A percentile compares a stretch with the other conserved stretches of the same genome.
These are phyloP conservation scores for Sporothrix curviconia DNA, from an alignment of 2,329 filamentous ascomycete genomes.

Conservation along the genomic window DNA sequence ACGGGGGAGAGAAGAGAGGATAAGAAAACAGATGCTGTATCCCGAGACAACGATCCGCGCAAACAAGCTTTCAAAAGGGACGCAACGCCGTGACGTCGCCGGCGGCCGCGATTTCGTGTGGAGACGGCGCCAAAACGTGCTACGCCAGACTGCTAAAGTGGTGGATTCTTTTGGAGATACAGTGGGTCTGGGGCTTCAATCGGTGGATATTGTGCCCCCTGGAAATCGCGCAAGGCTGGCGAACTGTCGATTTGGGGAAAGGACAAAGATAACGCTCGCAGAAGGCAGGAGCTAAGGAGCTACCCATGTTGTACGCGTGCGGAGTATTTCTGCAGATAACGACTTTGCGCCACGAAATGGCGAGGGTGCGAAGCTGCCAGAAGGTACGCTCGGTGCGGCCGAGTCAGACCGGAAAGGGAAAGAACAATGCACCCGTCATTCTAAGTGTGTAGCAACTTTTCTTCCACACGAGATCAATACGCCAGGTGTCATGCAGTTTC, in stretches of 20 bases:
- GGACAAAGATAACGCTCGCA: no score
- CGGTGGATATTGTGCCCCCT: not conserved
- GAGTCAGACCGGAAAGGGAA: not conserved
- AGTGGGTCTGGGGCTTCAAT: not conserved
- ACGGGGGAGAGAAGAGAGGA: no score
- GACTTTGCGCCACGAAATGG: conserved; percentile 1
- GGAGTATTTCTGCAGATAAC: not conserved
- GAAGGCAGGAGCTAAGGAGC: not conserved
- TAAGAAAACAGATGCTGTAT: no score
- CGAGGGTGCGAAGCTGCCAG: not conserved
- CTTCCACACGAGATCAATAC: no score
- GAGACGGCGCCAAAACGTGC: not conserved
- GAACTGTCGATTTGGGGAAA: not conserved
- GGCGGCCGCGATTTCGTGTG: not conserved
- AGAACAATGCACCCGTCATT: no score
- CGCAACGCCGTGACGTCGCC: not conserved
- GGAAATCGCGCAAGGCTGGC: conserved; percentile 5
- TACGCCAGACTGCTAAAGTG: no score
- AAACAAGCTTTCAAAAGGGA: not conserved
- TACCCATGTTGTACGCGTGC: no score
- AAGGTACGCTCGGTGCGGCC: not conserved
- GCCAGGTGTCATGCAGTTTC: no score
- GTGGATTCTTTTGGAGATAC: not conserved
- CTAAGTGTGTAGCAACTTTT: no score
- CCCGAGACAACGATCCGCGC: not conserved